A percentile compares a stretch with the other conserved stretches of the same genome.
Evolutionary conservation across 2,329 filamentous ascomycete species (phyloP).

Genomic region (Phyllosticta citriasiana): DNA sequence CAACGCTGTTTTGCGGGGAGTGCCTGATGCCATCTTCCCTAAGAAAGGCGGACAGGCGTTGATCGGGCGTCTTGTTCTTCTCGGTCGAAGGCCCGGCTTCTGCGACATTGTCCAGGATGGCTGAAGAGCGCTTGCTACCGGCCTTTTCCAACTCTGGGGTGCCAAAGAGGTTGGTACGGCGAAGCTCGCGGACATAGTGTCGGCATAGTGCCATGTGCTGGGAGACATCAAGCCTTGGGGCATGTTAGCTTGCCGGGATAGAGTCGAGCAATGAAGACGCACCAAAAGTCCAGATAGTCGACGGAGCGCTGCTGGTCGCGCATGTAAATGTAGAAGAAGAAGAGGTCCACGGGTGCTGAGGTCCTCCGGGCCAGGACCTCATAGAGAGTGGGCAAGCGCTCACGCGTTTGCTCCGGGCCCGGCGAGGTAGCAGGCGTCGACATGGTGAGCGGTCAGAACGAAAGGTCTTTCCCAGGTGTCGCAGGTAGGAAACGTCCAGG

Average conservation of each 20-base stretch:
- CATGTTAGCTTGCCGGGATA: not conserved
- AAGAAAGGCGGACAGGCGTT: slow-evolving; percentile 83
- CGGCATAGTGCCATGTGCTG: slow-evolving; percentile 97
- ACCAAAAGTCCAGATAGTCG: slow-evolving; percentile 98
- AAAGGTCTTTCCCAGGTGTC: not conserved
- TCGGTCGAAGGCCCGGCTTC: slow-evolving; percentile 52
- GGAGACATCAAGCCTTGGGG: slow-evolving; percentile 85
- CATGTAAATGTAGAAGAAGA: slow-evolving; percentile 99
- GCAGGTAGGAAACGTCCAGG: not conserved
- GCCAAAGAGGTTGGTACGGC: slow-evolving; percentile 82
- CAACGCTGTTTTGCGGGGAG: slow-evolving; percentile 39
- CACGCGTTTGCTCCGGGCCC: slow-evolving; percentile 42
- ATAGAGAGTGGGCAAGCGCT: slow-evolving; percentile 85
- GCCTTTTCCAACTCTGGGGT: slow-evolving; percentile 82
- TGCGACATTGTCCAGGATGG: slow-evolving; percentile 53
- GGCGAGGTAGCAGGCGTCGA: slow-evolving; percentile 9
- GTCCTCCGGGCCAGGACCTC: slow-evolving; percentile 92
- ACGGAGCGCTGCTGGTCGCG: slow-evolving; percentile 95
- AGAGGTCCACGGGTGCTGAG: slow-evolving; percentile 90
- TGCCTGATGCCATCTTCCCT: slow-evolving; percentile 46
- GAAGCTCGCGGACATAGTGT: slow-evolving; percentile 91
- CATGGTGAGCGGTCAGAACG: not conserved
- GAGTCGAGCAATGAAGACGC: slow-evolving; percentile 24
- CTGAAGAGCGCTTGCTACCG: slow-evolving; percentile 71
- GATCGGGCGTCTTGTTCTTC: slow-evolving; percentile 65